Base-by-base conservation (phyloP, 23 red algal species). In the Agarophyton chilense region DNA sequence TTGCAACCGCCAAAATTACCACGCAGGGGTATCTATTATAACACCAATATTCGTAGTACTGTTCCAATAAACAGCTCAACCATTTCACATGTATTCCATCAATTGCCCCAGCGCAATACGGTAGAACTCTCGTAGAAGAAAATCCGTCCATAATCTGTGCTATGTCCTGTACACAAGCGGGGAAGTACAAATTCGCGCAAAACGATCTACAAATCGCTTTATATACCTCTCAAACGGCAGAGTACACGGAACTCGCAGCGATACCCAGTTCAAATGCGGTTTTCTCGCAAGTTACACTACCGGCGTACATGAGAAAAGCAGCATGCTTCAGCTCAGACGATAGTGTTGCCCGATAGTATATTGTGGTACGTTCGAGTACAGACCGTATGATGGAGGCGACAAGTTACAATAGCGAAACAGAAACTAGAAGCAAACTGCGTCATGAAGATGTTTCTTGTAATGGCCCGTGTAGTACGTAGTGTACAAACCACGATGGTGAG, bases 51-150 rank as follows among this genome's bases (percentile, higher is more conserved):
- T 44, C 79, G 34, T 65, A 83, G 33, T 25, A 66, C 17, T 83
- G 55, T 10, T 66, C 33, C 2, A 44, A 21, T 29, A 26, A 55
- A 12, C 79, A 83, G 40, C 55, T 36, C 1, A 46, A 4, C 79
- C 79, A 83, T 40, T 50, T 83, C 5, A 83, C 56, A 83, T 83
- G 52, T 10, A 55, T 83, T 2, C 79, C 55, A 83, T 65, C 79
- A 1, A 66, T 33, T 5, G 56, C 74, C 8, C 74, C 74, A 52
- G 22, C 74, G 49, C 74, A 79, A 26, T 57, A 79, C 4, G 43
- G 74, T 7, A 79, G 46, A 29, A 12, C 49, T 39, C 28, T 1
- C 4, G 54, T 36, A 26, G 2, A 8, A 4, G 24, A 1, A 55
- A 55, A 79, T 28, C 74, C 46, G 2, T 40, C 33, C 18, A 79